Evolutionary conservation across 2,329 filamentous ascomycete genomes (phyloP).

Genomic region (Xylariaceae sp.): DNA sequence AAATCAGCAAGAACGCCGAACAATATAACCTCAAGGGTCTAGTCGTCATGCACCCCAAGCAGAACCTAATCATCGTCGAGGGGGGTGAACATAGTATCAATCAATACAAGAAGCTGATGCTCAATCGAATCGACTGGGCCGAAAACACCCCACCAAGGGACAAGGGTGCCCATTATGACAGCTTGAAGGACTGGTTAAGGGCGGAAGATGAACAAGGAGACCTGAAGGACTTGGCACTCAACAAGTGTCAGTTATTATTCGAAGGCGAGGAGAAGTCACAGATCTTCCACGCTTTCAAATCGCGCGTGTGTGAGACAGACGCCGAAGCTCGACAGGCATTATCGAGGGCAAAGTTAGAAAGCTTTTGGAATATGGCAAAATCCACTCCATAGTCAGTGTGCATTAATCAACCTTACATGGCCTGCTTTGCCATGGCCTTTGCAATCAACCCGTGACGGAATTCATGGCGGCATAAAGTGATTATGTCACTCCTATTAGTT

Average conservation of each 20-base stretch:
- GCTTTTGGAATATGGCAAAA: constrained; percentile 92
- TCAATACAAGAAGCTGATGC: constrained; percentile 90
- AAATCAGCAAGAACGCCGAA: constrained; percentile 90
- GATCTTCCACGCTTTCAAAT: constrained; percentile 86
- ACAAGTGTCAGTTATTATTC: constrained; percentile 85
- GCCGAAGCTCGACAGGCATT: constrained; percentile 84
- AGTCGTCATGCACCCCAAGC: constrained; percentile 88
- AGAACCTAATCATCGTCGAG: constrained; percentile 90
- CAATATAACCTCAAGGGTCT: constrained; percentile 85
- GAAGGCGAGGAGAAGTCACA: constrained; percentile 86
- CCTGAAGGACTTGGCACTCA: constrained; percentile 80
- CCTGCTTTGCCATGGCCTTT: neutral
- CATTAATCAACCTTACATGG: neutral
- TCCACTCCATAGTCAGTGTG: constrained; percentile 46
- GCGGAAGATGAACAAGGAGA: constrained; percentile 79
- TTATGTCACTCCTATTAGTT: neutral
- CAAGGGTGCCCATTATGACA: constrained; percentile 63
- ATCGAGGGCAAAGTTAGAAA: constrained; percentile 86
- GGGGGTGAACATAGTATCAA: constrained; percentile 84
- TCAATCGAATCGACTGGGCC: constrained; percentile 92
- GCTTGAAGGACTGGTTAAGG: constrained; percentile 75
- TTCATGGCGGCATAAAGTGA: neutral
- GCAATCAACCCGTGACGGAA: neutral
- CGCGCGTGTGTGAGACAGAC: constrained; percentile 91
- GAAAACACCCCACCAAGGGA: constrained; percentile 78